phyloP scores from a whole-genome alignment of 306 rosid genomes.

The Macrotyloma uniflorum region DNA sequence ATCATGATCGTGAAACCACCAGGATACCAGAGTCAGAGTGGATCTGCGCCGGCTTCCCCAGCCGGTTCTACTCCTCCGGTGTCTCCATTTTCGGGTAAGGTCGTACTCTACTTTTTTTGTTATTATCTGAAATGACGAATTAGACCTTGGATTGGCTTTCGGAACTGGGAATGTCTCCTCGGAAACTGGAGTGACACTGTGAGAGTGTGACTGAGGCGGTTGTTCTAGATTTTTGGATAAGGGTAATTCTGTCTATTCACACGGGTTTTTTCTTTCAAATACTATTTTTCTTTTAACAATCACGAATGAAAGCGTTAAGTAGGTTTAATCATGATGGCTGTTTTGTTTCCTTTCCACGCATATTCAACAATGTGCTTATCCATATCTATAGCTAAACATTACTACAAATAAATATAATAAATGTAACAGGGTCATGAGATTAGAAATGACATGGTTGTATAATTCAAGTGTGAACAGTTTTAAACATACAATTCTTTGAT shows the following conservation, averaged over 20 bases:
- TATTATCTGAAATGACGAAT: not conserved
- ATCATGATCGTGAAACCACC: conserved; percentile 89
- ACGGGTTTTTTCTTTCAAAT: not conserved
- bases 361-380: not conserved
- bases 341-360: not conserved
- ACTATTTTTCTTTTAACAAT: too few relatives aligned
- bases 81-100: conserved; percentile 88
- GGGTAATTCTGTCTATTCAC: conserved; percentile 47
- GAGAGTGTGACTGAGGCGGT: not conserved
- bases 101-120: not conserved
- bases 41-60: conserved; percentile 81
- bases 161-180: not conserved
- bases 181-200: not conserved
- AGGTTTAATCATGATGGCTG: not conserved
- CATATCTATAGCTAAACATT: too few relatives aligned
- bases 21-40: conserved; percentile 63
- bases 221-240: conserved; percentile 1
- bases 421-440: not conserved
- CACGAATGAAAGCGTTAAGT: not conserved
- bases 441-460: not conserved
- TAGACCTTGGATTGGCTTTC: not conserved
- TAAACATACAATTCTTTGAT: not conserved
- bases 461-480: too few relatives aligned
- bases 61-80: conserved; percentile 88
- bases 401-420: not conserved